Conservation (phyloP, 495 filamentous ascomycete genomes). For the Aspergillus conjunctus region DNA sequence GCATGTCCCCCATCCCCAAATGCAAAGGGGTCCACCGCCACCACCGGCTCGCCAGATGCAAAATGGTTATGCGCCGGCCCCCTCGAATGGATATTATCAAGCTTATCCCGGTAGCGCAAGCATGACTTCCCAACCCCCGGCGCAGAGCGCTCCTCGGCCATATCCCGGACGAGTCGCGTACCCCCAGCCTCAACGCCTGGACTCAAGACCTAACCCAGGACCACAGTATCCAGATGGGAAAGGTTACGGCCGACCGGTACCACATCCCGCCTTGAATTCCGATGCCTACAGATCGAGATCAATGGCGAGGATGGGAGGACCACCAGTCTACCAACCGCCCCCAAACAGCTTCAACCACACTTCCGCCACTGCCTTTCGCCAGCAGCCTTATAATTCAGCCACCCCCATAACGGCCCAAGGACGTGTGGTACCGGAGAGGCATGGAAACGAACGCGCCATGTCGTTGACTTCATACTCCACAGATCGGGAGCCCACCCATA, state of each 20-base stretch:
- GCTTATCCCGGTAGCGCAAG: slow-evolving; percentile 47
- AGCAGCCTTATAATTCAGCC: slow-evolving; percentile 66
- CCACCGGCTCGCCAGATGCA: slow-evolving; percentile 60
- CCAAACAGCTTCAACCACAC: slow-evolving; percentile 66
- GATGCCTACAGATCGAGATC: slow-evolving; percentile 89
- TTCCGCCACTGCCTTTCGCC: slow-evolving; percentile 72
- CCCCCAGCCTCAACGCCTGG: slow-evolving; percentile 67
- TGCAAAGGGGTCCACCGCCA: slow-evolving; percentile 51
- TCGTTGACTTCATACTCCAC: slow-evolving; percentile 85
- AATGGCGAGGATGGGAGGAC: slow-evolving; percentile 73
- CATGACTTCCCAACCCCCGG: slow-evolving; percentile 53
- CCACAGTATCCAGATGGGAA: slow-evolving; percentile 56
- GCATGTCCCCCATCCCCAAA: slow-evolving; percentile 52
- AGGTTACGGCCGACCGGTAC: slow-evolving; percentile 52
- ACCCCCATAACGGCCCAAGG: slow-evolving; percentile 84
- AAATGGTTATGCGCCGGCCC: slow-evolving; percentile 49
- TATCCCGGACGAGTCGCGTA: slow-evolving; percentile 62
- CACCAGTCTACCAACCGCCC: slow-evolving; percentile 64
- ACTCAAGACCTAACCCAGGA: slow-evolving; percentile 65
- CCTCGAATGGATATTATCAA: slow-evolving; percentile 49
- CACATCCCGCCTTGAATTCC: slow-evolving; percentile 73
- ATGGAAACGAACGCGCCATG: slow-evolving; percentile 87
- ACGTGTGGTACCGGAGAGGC: slow-evolving; percentile 83
- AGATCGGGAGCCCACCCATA: slow-evolving; percentile 80
- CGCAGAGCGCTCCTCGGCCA: slow-evolving; percentile 67